Evolutionary conservation across 331 rosid species (phyloP).

Genomic region (Quercus phellos): DNA sequence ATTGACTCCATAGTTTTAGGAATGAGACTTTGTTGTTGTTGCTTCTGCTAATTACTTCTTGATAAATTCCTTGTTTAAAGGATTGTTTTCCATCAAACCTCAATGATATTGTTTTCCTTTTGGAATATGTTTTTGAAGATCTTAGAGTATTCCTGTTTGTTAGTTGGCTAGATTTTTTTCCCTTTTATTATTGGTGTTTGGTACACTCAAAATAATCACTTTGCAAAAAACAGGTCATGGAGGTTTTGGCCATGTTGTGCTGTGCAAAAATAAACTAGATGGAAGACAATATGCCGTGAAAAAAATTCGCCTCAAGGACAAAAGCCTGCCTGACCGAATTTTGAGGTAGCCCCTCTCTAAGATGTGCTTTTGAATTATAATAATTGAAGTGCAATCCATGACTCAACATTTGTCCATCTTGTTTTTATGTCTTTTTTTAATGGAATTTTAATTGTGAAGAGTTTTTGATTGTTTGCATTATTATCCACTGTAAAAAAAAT

Average conservation of each 20-base stretch:
- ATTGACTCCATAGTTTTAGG: too few relatives aligned
- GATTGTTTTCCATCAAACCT: neutral
- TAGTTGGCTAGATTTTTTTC: conserved; percentile 8
- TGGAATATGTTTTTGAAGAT: neutral
- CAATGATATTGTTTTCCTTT: neutral
- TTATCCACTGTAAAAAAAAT: neutral
- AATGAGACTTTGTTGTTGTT: too few relatives aligned
- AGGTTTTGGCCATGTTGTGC: conserved; percentile 90
- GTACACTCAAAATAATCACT: conserved; percentile 5
- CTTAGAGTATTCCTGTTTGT: neutral
- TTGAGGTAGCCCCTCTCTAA: conserved; percentile 54
- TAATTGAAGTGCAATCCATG: neutral
- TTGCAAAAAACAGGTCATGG: conserved; percentile 72
- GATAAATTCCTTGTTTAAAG: neutral
- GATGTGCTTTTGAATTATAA: neutral
- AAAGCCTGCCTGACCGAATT: conserved; percentile 81
- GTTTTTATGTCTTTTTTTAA: neutral
- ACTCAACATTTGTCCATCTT: neutral
- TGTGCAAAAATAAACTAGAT: conserved; percentile 93
- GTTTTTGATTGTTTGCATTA: neutral
- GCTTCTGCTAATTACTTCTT: too few relatives aligned
- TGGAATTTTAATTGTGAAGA: too few relatives aligned
- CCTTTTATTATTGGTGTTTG: neutral
- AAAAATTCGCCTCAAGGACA: conserved; percentile 86
- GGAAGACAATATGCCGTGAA: conserved; percentile 96